Percentiles rank a stretch among this genome's conserved stretches.
Evolutionary conservation across 2,329 filamentous ascomycete genomes (phyloP).

Genomic region (Aurifilum marmelostoma): DNA sequence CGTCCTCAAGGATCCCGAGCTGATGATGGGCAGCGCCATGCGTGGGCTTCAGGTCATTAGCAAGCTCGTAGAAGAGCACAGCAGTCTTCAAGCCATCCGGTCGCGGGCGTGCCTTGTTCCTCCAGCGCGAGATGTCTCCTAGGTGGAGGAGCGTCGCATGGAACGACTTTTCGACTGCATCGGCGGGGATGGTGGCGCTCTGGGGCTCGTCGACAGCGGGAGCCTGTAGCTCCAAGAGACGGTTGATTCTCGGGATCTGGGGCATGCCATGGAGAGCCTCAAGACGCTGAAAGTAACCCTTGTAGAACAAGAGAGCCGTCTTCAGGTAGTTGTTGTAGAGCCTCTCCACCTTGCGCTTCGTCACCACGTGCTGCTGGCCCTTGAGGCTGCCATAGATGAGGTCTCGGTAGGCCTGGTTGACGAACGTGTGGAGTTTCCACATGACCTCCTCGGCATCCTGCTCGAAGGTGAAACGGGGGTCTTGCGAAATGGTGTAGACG

Average conservation of each 20-base stretch:
- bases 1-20: slow-evolving; percentile 81
- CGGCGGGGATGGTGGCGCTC: slow-evolving; percentile 54
- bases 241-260: slow-evolving; percentile 47
- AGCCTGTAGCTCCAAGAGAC: slow-evolving; percentile 47
- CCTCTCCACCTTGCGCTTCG: slow-evolving; percentile 78
- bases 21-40: slow-evolving; percentile 89
- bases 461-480: slow-evolving; percentile 67
- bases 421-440: slow-evolving; percentile 77
- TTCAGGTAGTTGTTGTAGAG: slow-evolving; percentile 85
- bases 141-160: slow-evolving; percentile 83
- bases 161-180: slow-evolving; percentile 70
- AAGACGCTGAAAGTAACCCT: slow-evolving; percentile 79
- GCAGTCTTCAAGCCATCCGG: slow-evolving; percentile 78
- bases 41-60: slow-evolving; percentile 74
- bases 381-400: slow-evolving; percentile 59
- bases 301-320: slow-evolving; percentile 85
- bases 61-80: slow-evolving; percentile 82
- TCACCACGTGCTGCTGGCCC: slow-evolving; percentile 56
- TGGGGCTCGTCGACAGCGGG: slow-evolving; percentile 49
- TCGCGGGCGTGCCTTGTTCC: slow-evolving; percentile 72
- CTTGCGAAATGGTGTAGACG: slow-evolving; percentile 71
- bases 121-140: slow-evolving; percentile 88
- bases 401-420: slow-evolving; percentile 79
- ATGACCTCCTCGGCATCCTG: slow-evolving; percentile 70
- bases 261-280: slow-evolving; percentile 61